Evolutionary conservation across 371 early-diverging fungal species (phyloP), one percentile per base, ranked within the genome.

Genomic region (Mortierella sp.): DNA sequence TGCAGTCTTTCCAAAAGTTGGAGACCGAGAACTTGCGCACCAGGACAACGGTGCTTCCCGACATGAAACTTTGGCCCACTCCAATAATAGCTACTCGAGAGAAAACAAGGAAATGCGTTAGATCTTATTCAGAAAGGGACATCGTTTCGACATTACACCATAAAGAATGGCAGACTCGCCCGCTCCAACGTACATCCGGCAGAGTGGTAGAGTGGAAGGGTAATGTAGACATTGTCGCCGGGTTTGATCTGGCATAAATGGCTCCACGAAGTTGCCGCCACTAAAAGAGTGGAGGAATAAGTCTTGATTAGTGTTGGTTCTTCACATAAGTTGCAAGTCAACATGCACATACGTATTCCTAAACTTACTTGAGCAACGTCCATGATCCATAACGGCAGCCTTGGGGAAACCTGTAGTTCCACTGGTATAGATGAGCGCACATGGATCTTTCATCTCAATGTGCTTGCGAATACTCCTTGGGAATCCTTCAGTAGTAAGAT

Each of bases 371-470:
- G 60, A 74, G 71, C 78, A 81, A 9, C 85, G 85, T 24, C 85
- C 85, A 5, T 84, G 84, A 44, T 84, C 84, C 84, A 84, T 81
- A n/a, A 84, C 68, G 13, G 84, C 81, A 7, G 84, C 84, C 47
- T 84, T 84, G 38, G 84, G 84, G 26, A 81, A 81, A 0, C 84
- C 84, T 0, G 84, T 84, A 7, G 84, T 84, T 5, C 84, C 84
- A 42, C 81, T 81, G 47, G 84, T 84, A 55, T 76, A 84, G 24
- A 84, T 84, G 70, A 84, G 44, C 3, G 81, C 81, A 19, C 74
- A 79, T 5, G 84, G 72, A 24, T 80, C 80, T 13, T 47, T 54
- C 70, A 83, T 73, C 13, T 54, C 63, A 11, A 83, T 42, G 21
- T 80, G 70, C 11, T 38, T n/a, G 19, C 84, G 84, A 26, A 50